Evolutionary conservation across 2,329 filamentous ascomycete genomes (phyloP).

Genomic region (Arthrobotrys entomopaga): DNA sequence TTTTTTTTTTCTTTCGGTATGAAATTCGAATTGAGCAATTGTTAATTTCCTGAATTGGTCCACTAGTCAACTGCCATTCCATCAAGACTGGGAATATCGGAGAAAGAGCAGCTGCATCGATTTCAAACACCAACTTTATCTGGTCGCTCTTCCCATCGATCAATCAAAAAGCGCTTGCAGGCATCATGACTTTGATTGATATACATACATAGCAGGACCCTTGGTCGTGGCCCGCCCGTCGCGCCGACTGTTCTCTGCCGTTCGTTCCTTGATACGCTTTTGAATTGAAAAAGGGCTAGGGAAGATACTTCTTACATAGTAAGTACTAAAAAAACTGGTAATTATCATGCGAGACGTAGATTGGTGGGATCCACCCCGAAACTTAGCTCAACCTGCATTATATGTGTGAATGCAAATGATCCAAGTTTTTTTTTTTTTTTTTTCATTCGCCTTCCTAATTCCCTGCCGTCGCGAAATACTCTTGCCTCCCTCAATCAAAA

Average conservation of each 20-base stretch:
- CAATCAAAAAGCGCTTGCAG: constrained; percentile 17
- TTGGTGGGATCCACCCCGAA: constrained; percentile 10
- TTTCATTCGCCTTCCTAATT: constrained; percentile 10
- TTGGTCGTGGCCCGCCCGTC: constrained; percentile 34
- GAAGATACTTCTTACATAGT: too few relatives aligned
- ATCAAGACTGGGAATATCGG: constrained; percentile 37
- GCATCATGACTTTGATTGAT: constrained; percentile 27
- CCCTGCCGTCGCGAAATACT: constrained; percentile 29
- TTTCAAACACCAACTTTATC: constrained; percentile 51
- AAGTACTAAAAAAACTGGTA: neutral
- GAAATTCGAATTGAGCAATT: constrained; percentile 1
- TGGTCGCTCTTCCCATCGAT: constrained; percentile 13
- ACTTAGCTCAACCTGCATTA: constrained; percentile 43
- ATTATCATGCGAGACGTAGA: constrained; percentile 18
- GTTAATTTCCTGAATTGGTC: constrained; percentile 18
- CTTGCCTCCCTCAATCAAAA: constrained; percentile 13
- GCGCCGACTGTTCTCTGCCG: constrained; percentile 34
- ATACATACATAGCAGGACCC: too few relatives aligned
- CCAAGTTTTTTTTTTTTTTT: constrained; percentile 16
- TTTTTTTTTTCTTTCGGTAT: constrained; percentile 5
- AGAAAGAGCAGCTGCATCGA: constrained; percentile 21
- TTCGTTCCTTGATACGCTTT: constrained; percentile 41
- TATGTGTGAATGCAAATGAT: constrained; percentile 4
- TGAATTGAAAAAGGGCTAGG: constrained; percentile 2
- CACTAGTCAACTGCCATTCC: constrained; percentile 15